Conservation (phyloP, 768 basidiomycete species). For the Amyloporia xantha region DNA sequence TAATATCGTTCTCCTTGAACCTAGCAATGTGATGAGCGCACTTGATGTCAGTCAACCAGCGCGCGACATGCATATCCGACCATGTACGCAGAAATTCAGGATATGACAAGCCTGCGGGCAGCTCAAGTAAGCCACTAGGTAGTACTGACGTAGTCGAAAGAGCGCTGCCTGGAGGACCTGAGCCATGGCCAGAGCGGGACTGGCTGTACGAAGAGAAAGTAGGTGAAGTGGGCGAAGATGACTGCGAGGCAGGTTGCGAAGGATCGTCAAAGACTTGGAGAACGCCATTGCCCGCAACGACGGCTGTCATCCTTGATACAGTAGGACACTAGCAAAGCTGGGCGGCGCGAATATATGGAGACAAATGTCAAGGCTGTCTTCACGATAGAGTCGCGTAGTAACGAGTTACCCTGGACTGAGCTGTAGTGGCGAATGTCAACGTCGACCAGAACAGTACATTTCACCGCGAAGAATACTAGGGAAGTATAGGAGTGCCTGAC, state of each 20-base stretch:
- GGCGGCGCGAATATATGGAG: neutral
- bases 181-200: conserved; percentile 4
- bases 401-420: neutral
- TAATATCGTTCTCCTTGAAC: conserved; percentile 85
- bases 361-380: neutral
- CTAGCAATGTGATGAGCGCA: conserved; percentile 59
- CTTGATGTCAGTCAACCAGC: conserved; percentile 75
- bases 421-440: too few relatives aligned
- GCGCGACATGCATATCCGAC: conserved; percentile 62
- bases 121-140: conserved; percentile 42
- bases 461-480: neutral
- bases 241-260: conserved; percentile 31
- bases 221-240: conserved; percentile 30
- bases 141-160: conserved; percentile 2
- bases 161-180: neutral
- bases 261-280: conserved; percentile 28
- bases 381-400: neutral
- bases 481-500: neutral
- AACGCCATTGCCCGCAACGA: conserved; percentile 17
- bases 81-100: conserved; percentile 63
- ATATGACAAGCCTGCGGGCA: conserved; percentile 53
- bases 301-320: conserved; percentile 18
- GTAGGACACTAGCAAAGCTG: neutral
- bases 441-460: neutral
- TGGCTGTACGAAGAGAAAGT: conserved; percentile 27